These are phyloP conservation scores for Sonneratia caseolaris DNA, from an alignment of 345 rosid genomes.

Conservation along the genomic window DNA sequence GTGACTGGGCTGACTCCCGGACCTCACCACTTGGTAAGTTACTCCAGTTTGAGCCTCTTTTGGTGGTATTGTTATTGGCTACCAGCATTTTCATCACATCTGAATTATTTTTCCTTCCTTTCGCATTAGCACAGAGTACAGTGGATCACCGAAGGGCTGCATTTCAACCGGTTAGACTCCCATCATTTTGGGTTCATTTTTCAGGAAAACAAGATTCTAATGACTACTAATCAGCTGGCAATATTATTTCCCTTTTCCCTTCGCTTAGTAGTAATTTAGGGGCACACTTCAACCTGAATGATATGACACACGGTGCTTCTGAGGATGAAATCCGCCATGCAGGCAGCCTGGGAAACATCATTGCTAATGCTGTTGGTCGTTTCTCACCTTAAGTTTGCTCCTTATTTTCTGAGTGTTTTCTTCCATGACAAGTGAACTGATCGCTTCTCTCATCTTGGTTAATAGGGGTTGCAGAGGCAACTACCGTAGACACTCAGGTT, in stretches of 20 bases:
- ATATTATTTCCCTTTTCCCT: slow-evolving; percentile 1
- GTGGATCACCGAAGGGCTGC: slow-evolving; percentile 96
- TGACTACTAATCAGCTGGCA: neutral
- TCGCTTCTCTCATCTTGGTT: slow-evolving; percentile 5
- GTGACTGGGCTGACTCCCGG: slow-evolving; percentile 84
- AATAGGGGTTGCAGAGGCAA: slow-evolving; percentile 92
- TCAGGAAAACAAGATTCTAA: no score
- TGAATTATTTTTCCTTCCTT: neutral
- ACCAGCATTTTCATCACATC: neutral
- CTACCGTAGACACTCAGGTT: slow-evolving; percentile 70
- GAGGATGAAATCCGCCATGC: slow-evolving; percentile 86
- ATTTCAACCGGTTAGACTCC: slow-evolving; percentile 62
- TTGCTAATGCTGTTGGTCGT: slow-evolving; percentile 80
- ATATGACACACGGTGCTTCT: slow-evolving; percentile 89
- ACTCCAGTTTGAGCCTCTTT: neutral
- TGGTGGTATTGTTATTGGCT: neutral
- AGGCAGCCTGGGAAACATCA: slow-evolving; percentile 99
- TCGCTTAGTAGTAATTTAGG: slow-evolving; percentile 25
- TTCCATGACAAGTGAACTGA: slow-evolving; percentile 3
- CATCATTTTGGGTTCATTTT: neutral
- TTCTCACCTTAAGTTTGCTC: slow-evolving; percentile 7
- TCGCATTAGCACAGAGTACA: slow-evolving; percentile 74
- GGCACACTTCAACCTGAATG: slow-evolving; percentile 85
- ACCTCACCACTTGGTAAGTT: slow-evolving; percentile 72
- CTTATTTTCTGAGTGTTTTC: neutral